A percentile compares a stretch with the other conserved stretches of the same genome.
Evolutionary conservation across 1,284 basidiomycete species (phyloP).

Genomic region (Grifola frondosa): DNA sequence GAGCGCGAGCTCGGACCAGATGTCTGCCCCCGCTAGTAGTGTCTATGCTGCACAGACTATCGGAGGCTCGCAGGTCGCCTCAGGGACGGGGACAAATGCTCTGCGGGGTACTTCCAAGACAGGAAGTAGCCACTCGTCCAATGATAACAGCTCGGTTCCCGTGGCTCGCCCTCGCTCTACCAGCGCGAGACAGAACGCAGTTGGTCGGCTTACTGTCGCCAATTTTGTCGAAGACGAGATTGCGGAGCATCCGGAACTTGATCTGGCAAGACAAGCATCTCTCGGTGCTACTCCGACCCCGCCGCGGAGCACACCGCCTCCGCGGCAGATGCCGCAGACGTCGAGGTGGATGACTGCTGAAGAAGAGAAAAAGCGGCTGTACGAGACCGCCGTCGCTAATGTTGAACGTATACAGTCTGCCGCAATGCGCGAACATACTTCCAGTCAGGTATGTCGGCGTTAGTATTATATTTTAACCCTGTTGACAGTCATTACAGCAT

Average conservation of each 20-base stretch:
- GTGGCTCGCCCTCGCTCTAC: conserved; percentile 22
- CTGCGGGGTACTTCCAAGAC: neutral
- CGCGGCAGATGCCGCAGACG: conserved; percentile 5
- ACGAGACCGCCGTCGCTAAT: conserved; percentile 60
- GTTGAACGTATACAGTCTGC: conserved; percentile 63
- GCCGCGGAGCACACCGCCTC: neutral
- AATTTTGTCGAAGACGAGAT: conserved; percentile 29
- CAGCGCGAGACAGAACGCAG: conserved; percentile 12
- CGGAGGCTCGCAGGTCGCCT: conserved; percentile 15
- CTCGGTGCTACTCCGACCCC: conserved; percentile 1
- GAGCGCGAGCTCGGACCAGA: conserved; percentile 16
- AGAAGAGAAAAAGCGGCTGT: conserved; percentile 66
- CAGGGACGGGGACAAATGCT: conserved; percentile 8
- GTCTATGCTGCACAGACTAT: conserved; percentile 25
- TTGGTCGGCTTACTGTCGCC: conserved; percentile 26
- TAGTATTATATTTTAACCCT: neutral
- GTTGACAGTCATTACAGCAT: neutral
- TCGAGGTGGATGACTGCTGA: conserved; percentile 53
- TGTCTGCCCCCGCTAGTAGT: conserved; percentile 8
- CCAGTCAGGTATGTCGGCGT: too few relatives aligned
- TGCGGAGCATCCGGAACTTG: conserved; percentile 24
- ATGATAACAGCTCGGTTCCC: conserved; percentile 8
- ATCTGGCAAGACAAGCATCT: conserved; percentile 14
- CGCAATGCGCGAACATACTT: too few relatives aligned
- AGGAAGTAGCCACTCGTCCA: conserved; percentile 13